These are phyloP conservation scores for Phytophthora pisi DNA, from an alignment of 352 stramenopile species.

Conservation along the genomic window DNA sequence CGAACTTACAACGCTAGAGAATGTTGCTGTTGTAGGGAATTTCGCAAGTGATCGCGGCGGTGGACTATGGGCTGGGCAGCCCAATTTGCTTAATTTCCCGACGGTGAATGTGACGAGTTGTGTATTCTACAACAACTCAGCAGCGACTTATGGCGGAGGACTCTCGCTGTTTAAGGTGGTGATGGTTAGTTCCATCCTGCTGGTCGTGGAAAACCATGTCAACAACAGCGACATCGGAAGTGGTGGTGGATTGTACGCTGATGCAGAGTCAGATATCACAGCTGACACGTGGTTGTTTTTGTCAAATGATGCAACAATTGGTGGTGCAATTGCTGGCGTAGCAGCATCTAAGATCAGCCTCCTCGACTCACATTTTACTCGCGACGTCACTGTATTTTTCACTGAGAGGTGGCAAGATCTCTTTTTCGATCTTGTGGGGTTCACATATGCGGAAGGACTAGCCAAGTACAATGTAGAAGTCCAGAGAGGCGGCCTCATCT, in stretches of 20 bases:
- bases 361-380: constrained; percentile 22
- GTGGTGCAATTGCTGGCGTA: constrained; percentile 35
- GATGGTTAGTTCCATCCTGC: constrained; percentile 9
- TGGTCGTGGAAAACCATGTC: constrained; percentile 47
- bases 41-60: constrained; percentile 30
- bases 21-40: constrained; percentile 35
- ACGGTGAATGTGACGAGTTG: constrained; percentile 15
- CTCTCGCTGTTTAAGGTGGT: constrained; percentile 25
- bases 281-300: constrained; percentile 40
- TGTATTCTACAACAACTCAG: constrained; percentile 59
- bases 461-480: constrained; percentile 16
- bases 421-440: constrained; percentile 28
- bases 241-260: constrained; percentile 35
- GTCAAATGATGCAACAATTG: constrained; percentile 36
- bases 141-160: constrained; percentile 26
- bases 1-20: constrained; percentile 17
- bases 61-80: constrained; percentile 23
- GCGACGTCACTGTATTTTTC: constrained; percentile 25
- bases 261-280: constrained; percentile 5
- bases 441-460: constrained; percentile 16
- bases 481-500: constrained; percentile 43
- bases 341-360: constrained; percentile 27
- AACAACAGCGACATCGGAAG: constrained; percentile 22
- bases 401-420: constrained; percentile 21
- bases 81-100: constrained; percentile 1